Evolutionary conservation across 345 rosid species (phyloP).

Genomic region (Syzygium aromaticum): DNA sequence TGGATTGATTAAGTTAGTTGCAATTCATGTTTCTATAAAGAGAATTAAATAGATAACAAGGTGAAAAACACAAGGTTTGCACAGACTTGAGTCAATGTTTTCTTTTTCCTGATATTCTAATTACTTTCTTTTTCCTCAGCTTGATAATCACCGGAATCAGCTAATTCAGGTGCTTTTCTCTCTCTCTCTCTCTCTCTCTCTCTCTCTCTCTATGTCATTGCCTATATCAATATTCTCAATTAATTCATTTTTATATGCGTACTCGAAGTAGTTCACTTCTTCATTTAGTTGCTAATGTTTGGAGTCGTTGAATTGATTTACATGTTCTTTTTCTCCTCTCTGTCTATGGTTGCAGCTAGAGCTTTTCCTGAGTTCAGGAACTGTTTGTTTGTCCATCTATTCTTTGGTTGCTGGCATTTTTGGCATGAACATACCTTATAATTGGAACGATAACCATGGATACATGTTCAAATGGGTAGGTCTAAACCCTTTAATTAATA

Average conservation of each 20-base stretch:
- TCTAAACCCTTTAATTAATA: neutral
- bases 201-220: neutral
- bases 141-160: constrained; percentile 98
- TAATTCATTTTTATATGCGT: neutral
- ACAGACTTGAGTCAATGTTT: neutral
- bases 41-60: neutral
- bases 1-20: neutral
- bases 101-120: neutral
- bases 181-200: neutral
- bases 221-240: neutral
- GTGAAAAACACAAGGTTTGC: neutral
- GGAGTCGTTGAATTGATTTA: neutral
- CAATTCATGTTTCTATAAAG: neutral
- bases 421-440: constrained; percentile 93
- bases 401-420: constrained; percentile 82
- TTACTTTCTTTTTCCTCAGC: constrained; percentile 38
- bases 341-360: constrained; percentile 48
- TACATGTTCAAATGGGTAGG: constrained; percentile 84
- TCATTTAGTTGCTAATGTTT: neutral
- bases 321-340: neutral
- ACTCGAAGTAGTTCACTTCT: neutral
- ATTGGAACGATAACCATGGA: constrained; percentile 62
- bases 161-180: constrained; percentile 66
- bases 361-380: constrained; percentile 69
- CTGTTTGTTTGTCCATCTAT: constrained; percentile 50